Percentiles rank a stretch among this genome's conserved stretches.
Evolutionary conservation across 2,329 filamentous ascomycete species (phyloP).

Genomic region (Chrysoporthe cubensis): DNA sequence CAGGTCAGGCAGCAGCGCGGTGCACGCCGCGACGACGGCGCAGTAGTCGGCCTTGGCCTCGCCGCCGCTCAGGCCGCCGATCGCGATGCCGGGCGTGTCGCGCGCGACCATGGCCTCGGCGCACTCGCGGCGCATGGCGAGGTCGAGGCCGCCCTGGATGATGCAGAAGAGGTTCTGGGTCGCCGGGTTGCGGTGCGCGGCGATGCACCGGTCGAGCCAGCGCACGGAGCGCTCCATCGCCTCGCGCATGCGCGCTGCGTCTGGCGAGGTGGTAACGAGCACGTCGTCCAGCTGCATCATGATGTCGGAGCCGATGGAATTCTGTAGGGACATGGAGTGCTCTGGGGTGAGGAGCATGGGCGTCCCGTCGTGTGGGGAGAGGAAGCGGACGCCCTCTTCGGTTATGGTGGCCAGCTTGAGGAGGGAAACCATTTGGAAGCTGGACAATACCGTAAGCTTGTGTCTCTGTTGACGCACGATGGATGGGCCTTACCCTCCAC

Average conservation of each 20-base stretch:
- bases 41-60: constrained; percentile 95
- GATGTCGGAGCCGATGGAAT: constrained; percentile 96
- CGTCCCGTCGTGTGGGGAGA: constrained; percentile 92
- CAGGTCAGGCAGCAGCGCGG: constrained; percentile 77
- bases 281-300: constrained; percentile 99
- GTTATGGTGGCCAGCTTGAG: constrained; percentile 92
- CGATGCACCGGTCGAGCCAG: constrained; percentile 95
- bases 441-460: constrained; percentile 41
- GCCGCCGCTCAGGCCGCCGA: constrained; percentile 91
- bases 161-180: constrained; percentile 97
- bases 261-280: constrained; percentile 92
- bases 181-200: constrained; percentile 81
- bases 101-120: constrained; percentile 84
- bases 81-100: constrained; percentile 94
- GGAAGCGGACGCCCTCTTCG: constrained; percentile 91
- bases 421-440: constrained; percentile 98
- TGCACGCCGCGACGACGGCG: constrained; percentile 85
- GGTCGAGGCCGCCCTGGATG: constrained; percentile 91
- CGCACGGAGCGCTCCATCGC: constrained; percentile 94
- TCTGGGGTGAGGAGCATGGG: constrained; percentile 98
- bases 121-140: constrained; percentile 83
- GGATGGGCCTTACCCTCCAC: constrained; percentile 60
- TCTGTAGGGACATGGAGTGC: constrained; percentile 94
- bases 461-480: neutral
- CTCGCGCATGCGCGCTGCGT: constrained; percentile 83